A percentile compares a stretch with the other conserved stretches of the same genome.
Conservation (phyloP, 805 yeast species). For the Teunomyces panamensis region DNA sequence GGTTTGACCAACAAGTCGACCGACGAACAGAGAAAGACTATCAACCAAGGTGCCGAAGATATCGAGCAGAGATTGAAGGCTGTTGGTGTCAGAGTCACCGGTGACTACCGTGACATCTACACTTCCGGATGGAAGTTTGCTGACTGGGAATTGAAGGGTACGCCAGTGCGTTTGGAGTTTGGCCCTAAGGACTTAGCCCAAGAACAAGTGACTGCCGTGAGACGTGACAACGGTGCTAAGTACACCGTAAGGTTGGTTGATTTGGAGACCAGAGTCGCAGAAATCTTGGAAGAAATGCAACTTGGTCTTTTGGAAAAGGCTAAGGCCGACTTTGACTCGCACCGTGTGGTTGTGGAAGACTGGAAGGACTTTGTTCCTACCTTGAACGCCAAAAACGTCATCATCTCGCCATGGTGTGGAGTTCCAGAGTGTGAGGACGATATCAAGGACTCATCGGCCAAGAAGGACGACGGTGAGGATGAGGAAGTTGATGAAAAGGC, state of each 20-base stretch:
- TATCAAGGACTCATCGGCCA: constrained; percentile 85
- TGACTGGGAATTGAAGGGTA: constrained; percentile 95
- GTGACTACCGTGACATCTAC: constrained; percentile 91
- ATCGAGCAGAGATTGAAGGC: constrained; percentile 61
- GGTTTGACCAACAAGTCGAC: constrained; percentile 88
- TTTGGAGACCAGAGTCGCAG: constrained; percentile 65
- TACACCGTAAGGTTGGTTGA: constrained; percentile 61
- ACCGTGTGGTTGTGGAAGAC: constrained; percentile 74
- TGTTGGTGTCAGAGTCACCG: constrained; percentile 69
- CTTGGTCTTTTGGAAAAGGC: constrained; percentile 71
- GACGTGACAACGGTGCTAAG: constrained; percentile 88
- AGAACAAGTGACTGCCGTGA: constrained; percentile 78
- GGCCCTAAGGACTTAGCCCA: constrained; percentile 94
- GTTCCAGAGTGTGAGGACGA: constrained; percentile 91
- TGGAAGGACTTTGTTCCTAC: constrained; percentile 94
- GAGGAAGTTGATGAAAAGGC: constrained; percentile 92
- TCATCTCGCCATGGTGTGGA: constrained; percentile 98
- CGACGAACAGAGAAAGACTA: constrained; percentile 66
- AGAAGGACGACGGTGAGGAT: constrained; percentile 75
- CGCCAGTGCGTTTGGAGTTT: constrained; percentile 87
- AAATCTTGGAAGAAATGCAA: constrained; percentile 81
- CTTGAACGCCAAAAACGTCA: constrained; percentile 85
- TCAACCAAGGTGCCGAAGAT: constrained; percentile 65
- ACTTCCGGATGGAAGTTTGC: constrained; percentile 99
- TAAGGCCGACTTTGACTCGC: constrained; percentile 68